These are phyloP conservation scores for Iris pallida DNA, from an alignment of 116 monocot species.

Conservation along the genomic window DNA sequence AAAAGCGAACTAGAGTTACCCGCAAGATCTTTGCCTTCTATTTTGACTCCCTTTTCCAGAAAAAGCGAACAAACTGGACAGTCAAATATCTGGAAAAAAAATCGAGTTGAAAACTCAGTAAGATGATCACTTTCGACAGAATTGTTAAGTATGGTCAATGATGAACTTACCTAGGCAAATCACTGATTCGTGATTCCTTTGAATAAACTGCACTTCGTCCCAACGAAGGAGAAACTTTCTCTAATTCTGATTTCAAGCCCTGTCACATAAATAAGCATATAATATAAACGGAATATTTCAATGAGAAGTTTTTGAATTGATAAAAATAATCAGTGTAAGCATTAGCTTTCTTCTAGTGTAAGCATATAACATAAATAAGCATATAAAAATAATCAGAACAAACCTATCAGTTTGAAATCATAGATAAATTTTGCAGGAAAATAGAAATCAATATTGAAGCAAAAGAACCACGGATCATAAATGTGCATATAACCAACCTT, in stretches of 20 bases:
- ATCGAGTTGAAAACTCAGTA: not conserved
- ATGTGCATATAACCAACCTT: too few species aligned
- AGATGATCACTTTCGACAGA: not conserved
- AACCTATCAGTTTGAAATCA: too few species aligned
- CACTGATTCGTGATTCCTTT: conserved; percentile 65
- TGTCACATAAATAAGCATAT: conserved; percentile 11
- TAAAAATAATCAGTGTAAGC: too few species aligned
- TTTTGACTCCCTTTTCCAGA: conserved; percentile 89
- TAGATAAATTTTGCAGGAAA: too few species aligned
- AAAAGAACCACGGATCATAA: too few species aligned
- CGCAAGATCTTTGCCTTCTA: conserved; percentile 86
- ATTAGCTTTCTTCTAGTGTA: too few species aligned
- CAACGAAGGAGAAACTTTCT: conserved; percentile 67
- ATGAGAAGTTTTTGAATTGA: too few species aligned
- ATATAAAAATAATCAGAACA: too few species aligned
- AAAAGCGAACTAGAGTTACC: conserved; percentile 23
- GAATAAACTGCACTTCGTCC: conserved; percentile 62
- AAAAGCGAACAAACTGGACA: conserved; percentile 90
- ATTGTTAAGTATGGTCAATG: not conserved
- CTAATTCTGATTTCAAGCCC: conserved; percentile 87
- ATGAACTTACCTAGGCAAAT: conserved; percentile 63
- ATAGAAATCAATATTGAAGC: too few species aligned
- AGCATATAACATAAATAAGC: too few species aligned
- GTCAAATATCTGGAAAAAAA: conserved; percentile 61
- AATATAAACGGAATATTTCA: too few species aligned